These are phyloP conservation scores for Styphnolobium japonicum DNA, from an alignment of 306 rosid species.

Conservation along the genomic window DNA sequence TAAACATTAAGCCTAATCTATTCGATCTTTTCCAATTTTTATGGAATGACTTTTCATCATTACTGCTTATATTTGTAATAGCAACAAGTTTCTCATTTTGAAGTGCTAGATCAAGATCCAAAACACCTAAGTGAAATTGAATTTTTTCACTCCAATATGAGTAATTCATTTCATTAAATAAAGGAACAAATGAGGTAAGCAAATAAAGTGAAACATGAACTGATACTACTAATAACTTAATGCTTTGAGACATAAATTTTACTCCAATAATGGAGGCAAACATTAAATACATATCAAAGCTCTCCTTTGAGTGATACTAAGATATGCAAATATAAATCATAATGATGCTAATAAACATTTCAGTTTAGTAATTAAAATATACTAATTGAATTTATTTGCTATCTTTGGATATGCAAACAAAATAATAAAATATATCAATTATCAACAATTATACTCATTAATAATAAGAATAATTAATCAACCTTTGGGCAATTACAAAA, in stretches of 20 bases:
- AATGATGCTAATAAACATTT: neutral
- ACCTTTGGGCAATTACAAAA: no score
- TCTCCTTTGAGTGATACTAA: neutral
- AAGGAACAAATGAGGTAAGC: neutral
- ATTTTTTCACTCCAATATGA: neutral
- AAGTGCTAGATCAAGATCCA: slow-evolving; percentile 10
- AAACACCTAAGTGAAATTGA: neutral
- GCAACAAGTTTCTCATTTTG: neutral
- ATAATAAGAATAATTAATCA: no score
- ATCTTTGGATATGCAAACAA: neutral
- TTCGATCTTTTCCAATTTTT: neutral
- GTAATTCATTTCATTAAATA: neutral
- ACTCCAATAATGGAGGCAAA: neutral
- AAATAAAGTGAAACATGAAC: neutral
- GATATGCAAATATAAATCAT: neutral
- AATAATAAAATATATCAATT: neutral
- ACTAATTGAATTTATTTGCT: neutral
- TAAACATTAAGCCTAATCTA: neutral
- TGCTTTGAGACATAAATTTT: neutral
- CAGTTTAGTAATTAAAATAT: neutral
- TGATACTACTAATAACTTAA: no score
- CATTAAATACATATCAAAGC: neutral
- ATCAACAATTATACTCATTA: no score
- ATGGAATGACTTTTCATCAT: neutral
- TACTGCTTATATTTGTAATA: neutral